Evolutionary conservation across 1,284 basidiomycete species (phyloP).

Genomic region (Austropuccinia psidii): DNA sequence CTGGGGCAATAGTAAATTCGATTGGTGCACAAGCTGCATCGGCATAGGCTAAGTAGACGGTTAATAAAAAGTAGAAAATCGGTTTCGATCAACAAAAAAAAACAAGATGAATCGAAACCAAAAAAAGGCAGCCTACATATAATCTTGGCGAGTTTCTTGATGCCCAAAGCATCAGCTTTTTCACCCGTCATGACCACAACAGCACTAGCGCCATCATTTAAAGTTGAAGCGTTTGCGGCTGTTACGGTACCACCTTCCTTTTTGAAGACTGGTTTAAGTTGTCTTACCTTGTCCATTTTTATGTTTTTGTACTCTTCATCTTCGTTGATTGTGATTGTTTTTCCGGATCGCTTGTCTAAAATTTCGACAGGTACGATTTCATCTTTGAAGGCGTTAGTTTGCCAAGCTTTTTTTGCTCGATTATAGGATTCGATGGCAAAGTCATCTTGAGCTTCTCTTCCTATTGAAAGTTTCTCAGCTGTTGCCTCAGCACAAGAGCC

Average conservation of each 20-base stretch:
- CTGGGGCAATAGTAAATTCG: constrained; percentile 93
- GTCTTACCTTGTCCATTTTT: constrained; percentile 49
- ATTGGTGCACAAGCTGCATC: constrained; percentile 94
- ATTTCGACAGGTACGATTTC: constrained; percentile 90
- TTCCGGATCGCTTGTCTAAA: constrained; percentile 81
- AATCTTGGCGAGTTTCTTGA: constrained; percentile 50
- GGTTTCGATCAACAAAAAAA: constrained; percentile 42
- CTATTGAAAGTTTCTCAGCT: constrained; percentile 47
- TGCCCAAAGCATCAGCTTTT: constrained; percentile 45
- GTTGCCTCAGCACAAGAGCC: constrained; percentile 59
- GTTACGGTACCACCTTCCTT: constrained; percentile 50
- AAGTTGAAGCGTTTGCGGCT: constrained; percentile 50
- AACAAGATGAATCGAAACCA: constrained; percentile 44
- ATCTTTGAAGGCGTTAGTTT: constrained; percentile 68
- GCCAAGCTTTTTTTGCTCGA: constrained; percentile 86
- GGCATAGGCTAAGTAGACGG: constrained; percentile 65
- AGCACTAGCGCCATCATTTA: constrained; percentile 51
- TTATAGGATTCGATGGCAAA: constrained; percentile 92
- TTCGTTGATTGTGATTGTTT: constrained; percentile 69
- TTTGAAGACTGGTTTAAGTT: constrained; percentile 49
- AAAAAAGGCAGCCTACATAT: constrained; percentile 46
- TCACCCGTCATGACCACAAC: constrained; percentile 48
- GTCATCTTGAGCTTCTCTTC: constrained; percentile 49
- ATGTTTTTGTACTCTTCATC: constrained; percentile 86
- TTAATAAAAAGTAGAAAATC: constrained; percentile 42